Conservation (phyloP, 1,139 yeast species). For the Candida sojae region DNA sequence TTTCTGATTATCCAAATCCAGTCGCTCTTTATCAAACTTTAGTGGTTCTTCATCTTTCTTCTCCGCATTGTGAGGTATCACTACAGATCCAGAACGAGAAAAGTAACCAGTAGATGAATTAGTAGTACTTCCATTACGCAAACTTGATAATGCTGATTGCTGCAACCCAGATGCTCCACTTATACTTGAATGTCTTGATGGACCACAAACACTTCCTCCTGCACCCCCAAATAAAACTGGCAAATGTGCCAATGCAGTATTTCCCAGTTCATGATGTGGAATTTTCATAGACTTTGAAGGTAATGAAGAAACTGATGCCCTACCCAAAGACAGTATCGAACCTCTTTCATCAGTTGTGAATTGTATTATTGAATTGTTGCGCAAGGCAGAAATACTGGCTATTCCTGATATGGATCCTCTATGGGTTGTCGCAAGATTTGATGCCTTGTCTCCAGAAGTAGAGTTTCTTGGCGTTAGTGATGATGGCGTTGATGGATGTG, state of each 20-base stretch:
- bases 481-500: slow-evolving; percentile 36
- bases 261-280: slow-evolving; percentile 49
- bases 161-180: slow-evolving; percentile 37
- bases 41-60: slow-evolving; percentile 29
- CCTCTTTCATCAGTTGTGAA: slow-evolving; percentile 43
- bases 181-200: slow-evolving; percentile 42
- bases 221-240: slow-evolving; percentile 48
- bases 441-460: slow-evolving; percentile 18
- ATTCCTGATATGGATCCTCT: slow-evolving; percentile 4
- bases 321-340: slow-evolving; percentile 32
- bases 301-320: slow-evolving; percentile 46
- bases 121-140: slow-evolving; percentile 44
- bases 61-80: slow-evolving; percentile 39
- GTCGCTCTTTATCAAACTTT: slow-evolving; percentile 18
- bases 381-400: slow-evolving; percentile 17
- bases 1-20: slow-evolving; percentile 14
- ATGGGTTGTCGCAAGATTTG: slow-evolving; percentile 2
- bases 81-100: slow-evolving; percentile 48
- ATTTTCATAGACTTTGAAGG: slow-evolving; percentile 53
- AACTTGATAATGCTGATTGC: slow-evolving; percentile 39
- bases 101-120: slow-evolving; percentile 37
- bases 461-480: slow-evolving; percentile 43
- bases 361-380: slow-evolving; percentile 47
- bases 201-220: slow-evolving; percentile 41
- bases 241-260: slow-evolving; percentile 43